Percentiles rank a stretch among this genome's conserved stretches.
Conservation (phyloP, 768 basidiomycete genomes). For the Cantharellus cinnabarinus region DNA sequence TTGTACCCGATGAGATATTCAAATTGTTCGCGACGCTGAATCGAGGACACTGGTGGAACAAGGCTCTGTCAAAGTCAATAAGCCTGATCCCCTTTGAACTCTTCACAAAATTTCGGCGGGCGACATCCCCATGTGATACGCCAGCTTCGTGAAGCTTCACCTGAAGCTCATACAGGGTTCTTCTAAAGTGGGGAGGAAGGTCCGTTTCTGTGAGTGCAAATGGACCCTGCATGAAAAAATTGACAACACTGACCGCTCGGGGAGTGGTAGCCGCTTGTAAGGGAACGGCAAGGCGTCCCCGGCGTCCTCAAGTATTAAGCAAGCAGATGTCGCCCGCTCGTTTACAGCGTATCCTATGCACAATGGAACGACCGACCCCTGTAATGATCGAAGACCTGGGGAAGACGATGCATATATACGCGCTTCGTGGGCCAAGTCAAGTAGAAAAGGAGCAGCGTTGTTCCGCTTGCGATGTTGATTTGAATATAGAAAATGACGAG, state of each 20-base stretch:
- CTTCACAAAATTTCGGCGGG: constrained; percentile 1
- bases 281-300: neutral
- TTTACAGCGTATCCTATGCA: neutral
- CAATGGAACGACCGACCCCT: neutral
- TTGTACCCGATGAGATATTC: neutral
- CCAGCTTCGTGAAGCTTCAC: neutral
- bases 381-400: neutral
- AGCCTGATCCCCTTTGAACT: neutral
- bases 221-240: neutral
- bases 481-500: neutral
- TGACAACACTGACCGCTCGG: neutral
- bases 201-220: neutral
- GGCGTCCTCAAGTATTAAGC: neutral
- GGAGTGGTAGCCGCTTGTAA: neutral
- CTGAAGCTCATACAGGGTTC: neutral
- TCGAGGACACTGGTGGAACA: neutral
- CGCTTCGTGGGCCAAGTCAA: neutral
- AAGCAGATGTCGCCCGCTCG: neutral
- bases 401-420: neutral
- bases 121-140: neutral
- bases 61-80: neutral
- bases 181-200: neutral
- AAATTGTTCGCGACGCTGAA: neutral
- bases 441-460: neutral
- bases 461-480: neutral